Base-by-base conservation (phyloP, 2,329 filamentous ascomycete species). In the Sporothrix globosa region DNA sequence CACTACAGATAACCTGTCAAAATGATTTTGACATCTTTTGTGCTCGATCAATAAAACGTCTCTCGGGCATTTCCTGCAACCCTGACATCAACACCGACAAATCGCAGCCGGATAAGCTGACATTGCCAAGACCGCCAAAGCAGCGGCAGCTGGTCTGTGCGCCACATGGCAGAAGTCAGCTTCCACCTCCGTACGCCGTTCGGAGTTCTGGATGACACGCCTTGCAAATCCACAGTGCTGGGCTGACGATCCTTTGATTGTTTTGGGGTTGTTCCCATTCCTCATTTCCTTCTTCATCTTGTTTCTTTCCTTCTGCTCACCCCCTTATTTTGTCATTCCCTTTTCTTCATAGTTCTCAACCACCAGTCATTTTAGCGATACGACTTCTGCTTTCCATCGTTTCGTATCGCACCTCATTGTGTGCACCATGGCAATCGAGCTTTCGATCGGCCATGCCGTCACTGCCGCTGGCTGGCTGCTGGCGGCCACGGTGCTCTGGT, bases 401-500 rank as follows among this genome's bases (percentile, higher is more conserved):
- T 44, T 44, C 41, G 41, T 13, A 3, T 13, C 14, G 41, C 41
- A 14, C 14, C 54, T 24, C 58, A 13, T 44, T 17, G 14, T 13
- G 11, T 13, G 14, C 14, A 3, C 24, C 14, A 66, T 66, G 63
- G 44, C 46, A 14, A 14, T 30, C 46, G 63, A 39, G 30, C 27
- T 67, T 17, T 41, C 54, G 14, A 41, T 68, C 44, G 21, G 41
- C 67, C 24, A 69, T n/a, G 44, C 39, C 10, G 14, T 24, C n/a
- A 52, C 27, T 19, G 67, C 54, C 4, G 44, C 27, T 30, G 34
- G n/a, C 4, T 53, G 68, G 19, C 70, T 71, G 41, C 44, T 71
- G 41, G 67, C 41, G 50, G 67, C 67, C 30, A 34, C 27, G 9
- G 17, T 34, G 11, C 13, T 65, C 0, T 73, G 73, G 66, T 75